Evolutionary conservation across 306 rosid genomes (phyloP).

Genomic region (Prunus kanzakura): DNA sequence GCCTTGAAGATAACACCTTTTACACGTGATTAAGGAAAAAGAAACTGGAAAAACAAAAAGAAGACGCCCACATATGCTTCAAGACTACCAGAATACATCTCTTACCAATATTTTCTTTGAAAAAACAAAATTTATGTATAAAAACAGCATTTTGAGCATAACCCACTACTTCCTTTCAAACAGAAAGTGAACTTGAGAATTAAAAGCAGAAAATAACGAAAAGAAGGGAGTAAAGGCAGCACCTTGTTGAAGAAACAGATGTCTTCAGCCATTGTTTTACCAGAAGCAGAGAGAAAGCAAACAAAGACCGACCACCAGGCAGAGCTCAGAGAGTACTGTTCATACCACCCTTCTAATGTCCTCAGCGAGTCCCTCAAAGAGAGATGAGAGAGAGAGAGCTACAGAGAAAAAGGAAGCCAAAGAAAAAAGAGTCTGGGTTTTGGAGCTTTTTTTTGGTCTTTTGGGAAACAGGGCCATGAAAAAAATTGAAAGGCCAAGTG

Average conservation of each 20-base stretch:
- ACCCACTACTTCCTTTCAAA: slow-evolving; percentile 18
- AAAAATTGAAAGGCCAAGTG: slow-evolving; percentile 5
- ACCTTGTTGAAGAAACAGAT: slow-evolving; percentile 76
- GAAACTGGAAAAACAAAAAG: neutral
- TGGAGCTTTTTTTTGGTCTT: slow-evolving; percentile 23
- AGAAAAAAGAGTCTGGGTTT: slow-evolving; percentile 20
- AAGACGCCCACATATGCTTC: neutral
- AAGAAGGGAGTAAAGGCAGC: neutral
- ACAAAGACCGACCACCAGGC: neutral
- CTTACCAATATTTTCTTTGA: slow-evolving; percentile 1
- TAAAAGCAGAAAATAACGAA: slow-evolving; percentile 1
- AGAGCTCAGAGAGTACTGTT: slow-evolving; percentile 10
- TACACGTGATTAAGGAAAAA: neutral
- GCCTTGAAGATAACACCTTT: neutral
- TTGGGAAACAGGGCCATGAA: slow-evolving; percentile 16
- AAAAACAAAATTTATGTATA: neutral
- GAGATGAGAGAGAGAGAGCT: neutral
- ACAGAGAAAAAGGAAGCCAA: slow-evolving; percentile 10
- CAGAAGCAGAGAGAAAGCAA: slow-evolving; percentile 14
- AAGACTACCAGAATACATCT: neutral
- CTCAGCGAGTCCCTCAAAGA: neutral
- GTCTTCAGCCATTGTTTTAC: slow-evolving; percentile 59
- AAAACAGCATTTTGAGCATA: slow-evolving; percentile 5
- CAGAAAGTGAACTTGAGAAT: slow-evolving; percentile 13
- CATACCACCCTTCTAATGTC: neutral